Conservation (phyloP, 1,284 basidiomycete genomes). For the Marasmius oreades region DNA sequence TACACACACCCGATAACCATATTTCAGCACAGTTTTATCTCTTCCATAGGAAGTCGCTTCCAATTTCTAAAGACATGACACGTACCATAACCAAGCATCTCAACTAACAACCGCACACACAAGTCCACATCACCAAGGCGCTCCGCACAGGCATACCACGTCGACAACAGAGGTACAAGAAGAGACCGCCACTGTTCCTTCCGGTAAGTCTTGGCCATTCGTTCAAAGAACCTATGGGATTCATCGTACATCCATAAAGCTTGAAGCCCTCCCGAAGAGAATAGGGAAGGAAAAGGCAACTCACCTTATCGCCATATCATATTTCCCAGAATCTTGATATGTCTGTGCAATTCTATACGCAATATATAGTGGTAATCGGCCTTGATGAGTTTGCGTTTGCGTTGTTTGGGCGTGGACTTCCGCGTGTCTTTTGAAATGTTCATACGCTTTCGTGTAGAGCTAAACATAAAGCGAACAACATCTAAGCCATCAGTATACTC, state of each 20-base stretch:
- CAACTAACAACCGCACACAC: constrained; percentile 70
- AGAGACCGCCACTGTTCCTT: constrained; percentile 75
- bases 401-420: constrained; percentile 22
- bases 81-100: constrained; percentile 76
- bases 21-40: constrained; percentile 21
- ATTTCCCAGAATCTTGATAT: constrained; percentile 73
- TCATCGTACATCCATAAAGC: too few species aligned
- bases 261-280: constrained; percentile 24
- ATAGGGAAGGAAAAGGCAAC: constrained; percentile 12
- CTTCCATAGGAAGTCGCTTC: background rate
- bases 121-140: constrained; percentile 72
- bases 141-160: constrained; percentile 80
- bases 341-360: constrained; percentile 84
- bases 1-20: constrained; percentile 25
- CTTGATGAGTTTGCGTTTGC: constrained; percentile 43
- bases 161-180: constrained; percentile 64
- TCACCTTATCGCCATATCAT: constrained; percentile 79
- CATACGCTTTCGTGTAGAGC: constrained; percentile 90
- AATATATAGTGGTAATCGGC: constrained; percentile 78
- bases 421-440: constrained; percentile 78
- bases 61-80: too few species aligned
- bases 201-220: constrained; percentile 83
- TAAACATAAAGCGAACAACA: constrained; percentile 26
- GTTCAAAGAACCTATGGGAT: constrained; percentile 69
- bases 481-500: too few species aligned